phyloP scores from a whole-genome alignment of 2,329 filamentous ascomycete species.

The Elsinoe batatas region DNA sequence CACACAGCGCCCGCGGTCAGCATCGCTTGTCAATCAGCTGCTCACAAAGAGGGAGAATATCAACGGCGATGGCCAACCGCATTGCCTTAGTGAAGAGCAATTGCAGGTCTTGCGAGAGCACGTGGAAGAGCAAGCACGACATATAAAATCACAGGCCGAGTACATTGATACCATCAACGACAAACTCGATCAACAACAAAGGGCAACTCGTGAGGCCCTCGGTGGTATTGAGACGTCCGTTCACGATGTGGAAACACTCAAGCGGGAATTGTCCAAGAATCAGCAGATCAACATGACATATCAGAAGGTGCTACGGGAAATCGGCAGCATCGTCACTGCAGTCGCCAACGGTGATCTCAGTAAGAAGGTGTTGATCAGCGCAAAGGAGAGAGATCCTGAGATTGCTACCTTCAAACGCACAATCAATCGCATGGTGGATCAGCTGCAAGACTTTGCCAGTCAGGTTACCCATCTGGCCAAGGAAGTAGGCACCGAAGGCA shows the following conservation, averaged over 20 bases:
- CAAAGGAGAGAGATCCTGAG: conserved; percentile 94
- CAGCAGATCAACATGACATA: conserved; percentile 98
- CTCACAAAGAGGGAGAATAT: conserved; percentile 44
- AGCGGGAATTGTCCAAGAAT: conserved; percentile 91
- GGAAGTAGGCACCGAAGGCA: conserved; percentile 92
- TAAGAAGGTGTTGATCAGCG: conserved; percentile 93
- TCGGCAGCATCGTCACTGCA: conserved; percentile 93
- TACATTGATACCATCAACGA: conserved; percentile 78
- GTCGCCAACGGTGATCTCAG: conserved; percentile 91
- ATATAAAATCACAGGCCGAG: conserved; percentile 77
- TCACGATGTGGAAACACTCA: conserved; percentile 80
- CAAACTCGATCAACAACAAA: conserved; percentile 76
- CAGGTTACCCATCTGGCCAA: conserved; percentile 90
- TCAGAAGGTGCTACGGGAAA: conserved; percentile 92
- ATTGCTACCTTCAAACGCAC: conserved; percentile 96
- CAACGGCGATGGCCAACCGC: conserved; percentile 34
- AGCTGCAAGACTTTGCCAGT: conserved; percentile 90
- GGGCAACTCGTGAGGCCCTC: conserved; percentile 71
- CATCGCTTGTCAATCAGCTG: conserved; percentile 42
- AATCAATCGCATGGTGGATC: conserved; percentile 99
- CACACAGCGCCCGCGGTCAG: conserved; percentile 29
- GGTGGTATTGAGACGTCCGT: conserved; percentile 69
- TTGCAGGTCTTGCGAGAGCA: conserved; percentile 79
- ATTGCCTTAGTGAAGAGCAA: conserved; percentile 65
- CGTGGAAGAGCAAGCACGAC: conserved; percentile 85